Evolutionary conservation across 352 stramenopile species (phyloP), one percentile per base, ranked within the genome.

Genomic region (Blastocystis sp.): DNA sequence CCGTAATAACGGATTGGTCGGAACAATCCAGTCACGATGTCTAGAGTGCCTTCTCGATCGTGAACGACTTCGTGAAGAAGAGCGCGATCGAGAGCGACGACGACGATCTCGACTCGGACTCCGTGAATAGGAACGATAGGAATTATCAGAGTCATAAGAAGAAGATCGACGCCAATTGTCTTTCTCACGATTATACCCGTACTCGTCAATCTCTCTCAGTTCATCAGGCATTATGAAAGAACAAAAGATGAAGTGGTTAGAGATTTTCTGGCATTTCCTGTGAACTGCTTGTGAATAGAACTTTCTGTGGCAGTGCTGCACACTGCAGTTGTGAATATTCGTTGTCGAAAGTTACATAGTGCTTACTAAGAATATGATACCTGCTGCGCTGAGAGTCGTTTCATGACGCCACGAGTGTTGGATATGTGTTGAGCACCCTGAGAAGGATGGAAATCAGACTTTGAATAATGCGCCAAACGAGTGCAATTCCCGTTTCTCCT

Each of bases 21-120:
- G 70, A n/a, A 81, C 70, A 20, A 63, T 47, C 70, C 70, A 81
- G n/a, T n/a, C 43, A 16, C 41, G 45, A 45, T 53, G 70, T 7
- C 41, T 13, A 26, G 24, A 62, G 30, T n/a, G 41, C 18, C 43
- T 18, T 7, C 43, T 24, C 5, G 70, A 81, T 6, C 24, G 47
- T 5, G 70, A 81, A 18, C 70, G 70, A 34, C 70, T 81, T 26
- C 70, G 70, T 13, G 70, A 81, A 66, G 1, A 45, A 47, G 24
- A 55, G n/a, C 30, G 18, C 13, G 11, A 34, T 24, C 65, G 16
- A 13, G 18, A 45, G 7, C 16, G 65, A 76, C 30, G 24, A 24
- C 30, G 18, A n/a, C 11, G 53, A 76, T 76, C 30, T 18, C 53
- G 11, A 76, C 50, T 59, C 20, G 11, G 2, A 59, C 50, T 59